Base-by-base conservation (phyloP, 2,329 filamentous ascomycete genomes). In the Ophiostoma populinum region DNA sequence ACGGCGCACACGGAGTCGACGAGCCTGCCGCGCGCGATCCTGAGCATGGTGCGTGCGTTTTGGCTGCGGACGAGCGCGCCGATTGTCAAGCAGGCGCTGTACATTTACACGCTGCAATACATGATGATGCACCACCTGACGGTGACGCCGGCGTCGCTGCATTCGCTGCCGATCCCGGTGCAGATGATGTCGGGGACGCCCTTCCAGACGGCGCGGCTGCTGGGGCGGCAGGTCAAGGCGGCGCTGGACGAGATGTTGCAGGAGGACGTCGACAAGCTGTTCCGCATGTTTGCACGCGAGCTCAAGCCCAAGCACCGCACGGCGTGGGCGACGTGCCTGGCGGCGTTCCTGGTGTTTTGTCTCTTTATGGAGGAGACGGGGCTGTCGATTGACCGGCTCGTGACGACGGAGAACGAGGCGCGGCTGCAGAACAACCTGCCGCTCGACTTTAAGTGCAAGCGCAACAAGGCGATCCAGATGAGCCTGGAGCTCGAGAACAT, bases 311-410 rank as follows among this genome's bases (percentile, higher is more conserved):
- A 67, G 49, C 56, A 58, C 28, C 57, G 63, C 15, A 51, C 51
- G 26, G 63, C 67, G 42, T 72, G 67, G 66, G 66, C 64, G 24
- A 65, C 67, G 2, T 71, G 67, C 45, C 52, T 67, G 12, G 67
- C 65, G 2, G 58, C 67, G 0, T 71, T 72, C 45, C 50, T 71
- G 9, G 59, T 69, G 4, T 56, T 72, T 20, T 70, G 65, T 42
- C 54, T 71, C 24, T 68, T 70, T 47, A 70, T 72, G 65, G 67
- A 72, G 51, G 53, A 61, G 17, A 59, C 70, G 34, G 65, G 70
- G 51, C 55, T 59, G 20, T 59, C 65, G 7, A 56, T 65, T 21
- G 66, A 71, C 50, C 54, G 53, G 7, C 70, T 66, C 44, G 60
- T 65, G 33, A 51, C 65, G 9, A 55, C 59, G 19, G 56, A 65